Percentiles rank a stretch among this genome's conserved stretches.
Evolutionary conservation across 1,284 basidiomycete genomes (phyloP).

Genomic region (Omphalotus olearius): DNA sequence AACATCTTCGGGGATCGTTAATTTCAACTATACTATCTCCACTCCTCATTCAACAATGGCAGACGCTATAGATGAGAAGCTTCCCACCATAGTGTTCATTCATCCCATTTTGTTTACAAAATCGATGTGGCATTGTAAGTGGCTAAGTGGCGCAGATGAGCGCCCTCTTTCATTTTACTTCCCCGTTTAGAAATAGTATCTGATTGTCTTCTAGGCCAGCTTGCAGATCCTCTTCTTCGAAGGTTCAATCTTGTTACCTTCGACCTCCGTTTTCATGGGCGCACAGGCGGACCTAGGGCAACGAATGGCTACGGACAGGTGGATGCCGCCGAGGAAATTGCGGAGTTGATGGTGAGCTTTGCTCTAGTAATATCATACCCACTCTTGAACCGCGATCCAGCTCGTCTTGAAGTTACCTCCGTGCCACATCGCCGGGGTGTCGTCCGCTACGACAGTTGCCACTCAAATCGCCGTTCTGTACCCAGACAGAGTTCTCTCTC

Average conservation of each 20-base stretch:
- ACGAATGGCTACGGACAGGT: conserved; percentile 6
- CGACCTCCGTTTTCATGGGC: conserved; percentile 13
- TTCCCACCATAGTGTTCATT: conserved; percentile 34
- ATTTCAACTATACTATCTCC: conserved; percentile 31
- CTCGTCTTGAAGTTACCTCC: conserved; percentile 13
- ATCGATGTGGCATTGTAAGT: conserved; percentile 31
- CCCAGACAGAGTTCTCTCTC: conserved; percentile 9
- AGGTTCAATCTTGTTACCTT: conserved; percentile 16
- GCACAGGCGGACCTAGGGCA: conserved; percentile 9
- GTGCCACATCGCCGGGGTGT: conserved; percentile 13
- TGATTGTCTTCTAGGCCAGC: conserved; percentile 9
- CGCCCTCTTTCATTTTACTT: no score
- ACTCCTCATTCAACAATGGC: conserved; percentile 31
- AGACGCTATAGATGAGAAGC: conserved; percentile 24
- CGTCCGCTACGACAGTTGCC: conserved; percentile 13
- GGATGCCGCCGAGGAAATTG: conserved; percentile 14
- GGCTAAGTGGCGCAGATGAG: conserved; percentile 16
- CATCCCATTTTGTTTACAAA: conserved; percentile 29
- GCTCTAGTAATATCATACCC: no score
- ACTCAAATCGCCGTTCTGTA: conserved; percentile 11
- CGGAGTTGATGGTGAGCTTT: conserved; percentile 12
- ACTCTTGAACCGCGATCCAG: not conserved
- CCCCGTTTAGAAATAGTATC: not conserved
- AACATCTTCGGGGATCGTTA: conserved; percentile 25
- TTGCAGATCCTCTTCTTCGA: conserved; percentile 10